Conservation (phyloP, 2,329 filamentous ascomycete genomes). For the Thielaviopsis ethacetica region DNA sequence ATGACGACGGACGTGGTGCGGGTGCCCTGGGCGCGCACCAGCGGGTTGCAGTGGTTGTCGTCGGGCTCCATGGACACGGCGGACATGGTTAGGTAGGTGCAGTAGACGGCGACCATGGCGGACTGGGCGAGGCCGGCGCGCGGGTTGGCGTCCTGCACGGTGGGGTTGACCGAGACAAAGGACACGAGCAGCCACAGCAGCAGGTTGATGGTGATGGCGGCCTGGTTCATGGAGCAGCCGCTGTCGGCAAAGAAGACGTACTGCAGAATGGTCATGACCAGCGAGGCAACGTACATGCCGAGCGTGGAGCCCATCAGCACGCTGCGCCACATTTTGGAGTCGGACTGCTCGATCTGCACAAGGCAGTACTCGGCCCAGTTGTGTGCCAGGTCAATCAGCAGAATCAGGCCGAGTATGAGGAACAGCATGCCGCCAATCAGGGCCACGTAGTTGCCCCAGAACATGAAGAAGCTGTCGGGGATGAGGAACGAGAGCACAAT, state of each 20-base stretch:
- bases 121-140: slow-evolving; percentile 93
- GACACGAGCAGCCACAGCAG: slow-evolving; percentile 69
- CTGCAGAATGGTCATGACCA: slow-evolving; percentile 92
- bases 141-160: slow-evolving; percentile 78
- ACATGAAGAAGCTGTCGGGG: slow-evolving; percentile 82
- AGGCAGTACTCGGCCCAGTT: slow-evolving; percentile 96
- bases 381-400: slow-evolving; percentile 88
- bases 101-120: slow-evolving; percentile 94
- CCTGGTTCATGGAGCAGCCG: slow-evolving; percentile 88
- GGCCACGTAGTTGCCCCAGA: slow-evolving; percentile 90
- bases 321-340: slow-evolving; percentile 70
- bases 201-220: slow-evolving; percentile 87
- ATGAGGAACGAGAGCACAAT: slow-evolving; percentile 91
- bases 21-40: slow-evolving; percentile 71
- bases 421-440: slow-evolving; percentile 83
- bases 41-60: slow-evolving; percentile 80
- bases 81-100: slow-evolving; percentile 96
- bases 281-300: slow-evolving; percentile 78
- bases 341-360: slow-evolving; percentile 76
- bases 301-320: slow-evolving; percentile 84
- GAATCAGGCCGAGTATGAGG: slow-evolving; percentile 76
- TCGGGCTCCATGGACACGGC: slow-evolving; percentile 98
- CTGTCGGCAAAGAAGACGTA: slow-evolving; percentile 84
- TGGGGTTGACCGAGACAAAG: slow-evolving; percentile 73
- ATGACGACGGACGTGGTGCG: slow-evolving; percentile 82